Percentiles rank a stretch among this genome's conserved stretches.
Conservation (phyloP, 2,329 filamentous ascomycete species). For the Ceratocystis eucalypticola region DNA sequence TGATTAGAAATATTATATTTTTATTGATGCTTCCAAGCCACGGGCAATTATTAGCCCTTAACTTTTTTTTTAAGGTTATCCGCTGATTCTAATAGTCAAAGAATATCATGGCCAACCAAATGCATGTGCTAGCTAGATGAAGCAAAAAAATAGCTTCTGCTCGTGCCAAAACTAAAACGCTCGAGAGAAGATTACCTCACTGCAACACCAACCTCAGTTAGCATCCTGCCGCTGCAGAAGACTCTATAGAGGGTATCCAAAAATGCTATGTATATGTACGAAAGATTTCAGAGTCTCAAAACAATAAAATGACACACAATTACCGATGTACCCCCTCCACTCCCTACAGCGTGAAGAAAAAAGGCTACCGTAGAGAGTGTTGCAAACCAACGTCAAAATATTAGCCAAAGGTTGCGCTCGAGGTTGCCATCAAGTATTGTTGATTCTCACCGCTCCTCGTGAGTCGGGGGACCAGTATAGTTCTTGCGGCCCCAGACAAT, state of each 20-base stretch:
- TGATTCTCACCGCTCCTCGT: constrained; percentile 19
- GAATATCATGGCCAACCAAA: neutral
- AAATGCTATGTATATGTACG: neutral
- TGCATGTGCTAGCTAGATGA: neutral
- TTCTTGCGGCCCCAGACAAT: constrained; percentile 55
- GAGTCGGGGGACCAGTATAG: constrained; percentile 48
- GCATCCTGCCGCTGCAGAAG: neutral
- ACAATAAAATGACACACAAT: neutral
- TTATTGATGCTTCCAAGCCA: neutral
- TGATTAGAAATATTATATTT: neutral
- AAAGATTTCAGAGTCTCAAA: neutral
- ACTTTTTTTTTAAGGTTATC: neutral
- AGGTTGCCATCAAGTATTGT: neutral
- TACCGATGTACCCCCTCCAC: neutral
- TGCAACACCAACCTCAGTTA: neutral
- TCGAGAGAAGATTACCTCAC: neutral
- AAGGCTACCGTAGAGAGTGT: neutral
- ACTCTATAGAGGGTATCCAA: constrained; percentile 1
- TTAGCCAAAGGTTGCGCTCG: neutral
- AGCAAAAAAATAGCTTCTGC: neutral
- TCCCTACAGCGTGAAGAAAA: no score
- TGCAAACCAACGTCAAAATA: neutral
- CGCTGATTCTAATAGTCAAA: neutral
- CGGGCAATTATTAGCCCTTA: neutral
- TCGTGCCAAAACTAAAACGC: neutral